A percentile compares a stretch with the other conserved stretches of the same genome.
phyloP scores from a whole-genome alignment of 805 yeast genomes.

The Groenewaldozyma tartarivorans region DNA sequence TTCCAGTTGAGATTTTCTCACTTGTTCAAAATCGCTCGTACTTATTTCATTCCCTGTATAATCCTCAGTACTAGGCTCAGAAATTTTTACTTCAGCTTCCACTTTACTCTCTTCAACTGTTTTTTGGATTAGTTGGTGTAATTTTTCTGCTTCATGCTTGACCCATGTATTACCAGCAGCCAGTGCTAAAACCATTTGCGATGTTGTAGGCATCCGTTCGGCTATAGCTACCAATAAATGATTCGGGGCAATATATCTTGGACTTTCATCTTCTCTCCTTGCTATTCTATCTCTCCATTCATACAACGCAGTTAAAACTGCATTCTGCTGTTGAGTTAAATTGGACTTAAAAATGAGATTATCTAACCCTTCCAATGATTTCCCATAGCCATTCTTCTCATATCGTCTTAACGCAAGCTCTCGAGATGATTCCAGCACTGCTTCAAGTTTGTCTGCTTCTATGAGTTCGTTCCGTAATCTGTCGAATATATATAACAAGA shows the following conservation, averaged over 20 bases:
- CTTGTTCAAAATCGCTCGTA: too few species aligned
- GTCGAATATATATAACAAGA: constrained; percentile 71
- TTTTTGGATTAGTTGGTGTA: too few species aligned
- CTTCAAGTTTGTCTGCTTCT: constrained; percentile 32
- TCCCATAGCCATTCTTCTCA: constrained; percentile 56
- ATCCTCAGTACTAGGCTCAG: too few species aligned
- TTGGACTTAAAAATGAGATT: constrained; percentile 55
- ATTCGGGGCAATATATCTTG: constrained; percentile 75
- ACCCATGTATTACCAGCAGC: constrained; percentile 12
- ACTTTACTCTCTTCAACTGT: too few species aligned
- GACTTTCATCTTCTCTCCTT: constrained; percentile 71
- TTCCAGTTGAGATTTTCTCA: too few species aligned
- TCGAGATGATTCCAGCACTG: constrained; percentile 64
- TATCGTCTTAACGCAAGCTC: constrained; percentile 72
- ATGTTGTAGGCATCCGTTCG: constrained; percentile 46
- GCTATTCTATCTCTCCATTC: constrained; percentile 82
- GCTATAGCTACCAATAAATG: constrained; percentile 59
- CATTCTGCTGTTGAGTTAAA: constrained; percentile 44
- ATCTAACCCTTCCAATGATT: constrained; percentile 51
- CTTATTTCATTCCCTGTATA: too few species aligned
- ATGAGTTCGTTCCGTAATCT: constrained; percentile 56
- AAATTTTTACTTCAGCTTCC: too few species aligned
- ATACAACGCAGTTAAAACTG: constrained; percentile 50
- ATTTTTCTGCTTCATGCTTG: background rate
- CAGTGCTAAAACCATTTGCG: constrained; percentile 25